A percentile compares a stretch with the other conserved stretches of the same genome.
These are phyloP conservation scores for Tetradesmus lagerheimii DNA, from an alignment of 139 green algal genomes.

Conservation along the genomic window DNA sequence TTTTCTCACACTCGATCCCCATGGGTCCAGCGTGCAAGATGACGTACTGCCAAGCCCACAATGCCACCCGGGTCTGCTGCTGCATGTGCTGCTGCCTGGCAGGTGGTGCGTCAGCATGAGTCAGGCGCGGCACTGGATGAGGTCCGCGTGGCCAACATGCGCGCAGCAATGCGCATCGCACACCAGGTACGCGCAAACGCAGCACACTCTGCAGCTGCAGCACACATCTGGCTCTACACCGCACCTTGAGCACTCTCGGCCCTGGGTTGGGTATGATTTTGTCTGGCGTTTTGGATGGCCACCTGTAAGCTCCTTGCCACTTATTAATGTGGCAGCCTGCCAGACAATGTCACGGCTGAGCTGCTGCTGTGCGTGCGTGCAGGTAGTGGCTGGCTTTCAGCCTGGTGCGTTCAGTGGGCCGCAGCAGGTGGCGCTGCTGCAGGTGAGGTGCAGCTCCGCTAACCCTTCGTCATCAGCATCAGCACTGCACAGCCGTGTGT, in stretches of 20 bases:
- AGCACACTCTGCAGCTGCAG: too few species aligned
- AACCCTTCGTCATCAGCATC: not conserved
- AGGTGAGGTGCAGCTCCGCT: slow-evolving; percentile 8
- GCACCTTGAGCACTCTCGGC: too few species aligned
- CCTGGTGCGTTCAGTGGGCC: slow-evolving; percentile 1
- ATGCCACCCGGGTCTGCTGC: not conserved
- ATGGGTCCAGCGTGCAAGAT: not conserved
- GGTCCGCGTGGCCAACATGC: slow-evolving; percentile 40
- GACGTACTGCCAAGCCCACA: not conserved
- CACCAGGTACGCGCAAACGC: slow-evolving; percentile 2
- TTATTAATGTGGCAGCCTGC: too few species aligned
- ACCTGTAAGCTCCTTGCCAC: too few species aligned
- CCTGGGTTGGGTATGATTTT: too few species aligned
- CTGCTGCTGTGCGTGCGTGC: not conserved
- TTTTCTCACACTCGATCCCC: too few species aligned
- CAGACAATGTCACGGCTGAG: too few species aligned
- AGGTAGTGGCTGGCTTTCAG: slow-evolving; percentile 43
- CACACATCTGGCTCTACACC: too few species aligned
- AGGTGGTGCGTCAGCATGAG: slow-evolving; percentile 47
- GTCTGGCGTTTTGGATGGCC: too few species aligned
- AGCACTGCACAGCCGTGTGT: too few species aligned
- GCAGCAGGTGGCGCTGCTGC: slow-evolving; percentile 44
- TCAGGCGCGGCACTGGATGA: slow-evolving; percentile 17
- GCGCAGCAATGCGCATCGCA: slow-evolving; percentile 35
- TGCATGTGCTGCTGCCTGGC: not conserved